Base-by-base conservation (phyloP, 1,139 yeast species). In the Yamadazyma mexicana region DNA sequence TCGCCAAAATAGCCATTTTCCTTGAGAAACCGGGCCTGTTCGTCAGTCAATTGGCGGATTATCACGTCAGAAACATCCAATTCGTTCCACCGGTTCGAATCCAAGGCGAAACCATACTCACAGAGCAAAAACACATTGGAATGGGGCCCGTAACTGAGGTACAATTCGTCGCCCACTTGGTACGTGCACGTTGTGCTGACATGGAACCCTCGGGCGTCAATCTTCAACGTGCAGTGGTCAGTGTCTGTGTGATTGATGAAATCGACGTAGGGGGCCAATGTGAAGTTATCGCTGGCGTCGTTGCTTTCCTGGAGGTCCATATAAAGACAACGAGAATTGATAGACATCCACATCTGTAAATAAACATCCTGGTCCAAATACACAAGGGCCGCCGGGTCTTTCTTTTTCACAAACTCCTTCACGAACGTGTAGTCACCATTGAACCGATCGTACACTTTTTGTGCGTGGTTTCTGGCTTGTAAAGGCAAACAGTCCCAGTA, bases 181-280 rank as follows among this genome's bases (percentile, higher is more conserved):
- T 79, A 75, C 1, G 42, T 47, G 44, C 41, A 45, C 0, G 72
- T 55, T 2, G 82, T 63, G 23, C 57, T 55, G 1, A 81, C 83
- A 36, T 68, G 72, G 51, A 80, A 81, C 2, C 85, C 86, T 3
- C 51, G 47, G 4, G 61, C 49, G 50, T 74, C 74, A 17, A 77
- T 69, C 33, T 71, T 69, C 35, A 81, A 59, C 2, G 61, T 59
- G 44, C 87, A 81, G 37, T 74, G 77, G 31, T 78, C 79, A 1
- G 69, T 69, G 25, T 74, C 61, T 9, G 79, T 66, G 60, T 92
- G 98, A 62, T 92, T 92, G 41, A 92, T 66, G 56, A 87, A 86
- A 64, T 92, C 98, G 11, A 91, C 91, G 48, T 70, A 83, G 0
- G 98, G 98, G 0, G 94, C 97, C 79, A 92, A 67, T 1, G 98